Evolutionary conservation across 495 filamentous ascomycete genomes (phyloP), one percentile per base, ranked within the genome.

Genomic region (Xylaria bambusicola): DNA sequence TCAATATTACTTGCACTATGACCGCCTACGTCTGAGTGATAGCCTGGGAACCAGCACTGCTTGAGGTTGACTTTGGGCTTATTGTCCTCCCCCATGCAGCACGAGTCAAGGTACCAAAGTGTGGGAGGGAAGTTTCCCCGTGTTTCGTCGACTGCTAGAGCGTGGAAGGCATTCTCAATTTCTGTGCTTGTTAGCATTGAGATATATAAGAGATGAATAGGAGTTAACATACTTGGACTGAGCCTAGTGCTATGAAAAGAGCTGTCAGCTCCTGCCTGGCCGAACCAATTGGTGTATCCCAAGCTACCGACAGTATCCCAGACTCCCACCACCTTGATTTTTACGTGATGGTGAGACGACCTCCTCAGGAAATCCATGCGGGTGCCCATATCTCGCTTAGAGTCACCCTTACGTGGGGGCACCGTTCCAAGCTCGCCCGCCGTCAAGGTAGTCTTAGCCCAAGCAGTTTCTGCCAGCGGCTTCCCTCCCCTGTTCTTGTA

Each of bases 41-140:
- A 75, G 13, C 87, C 87, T 0, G 85, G 84, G 60, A 91, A 91
- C 87, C 87, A 90, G 49, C 84, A 82, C 68, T 90, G 87, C 47
- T 82, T 82, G 1, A 89, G 75, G 71, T 80, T 53, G 27, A 51
- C 29, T 17, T 72, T 65, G 10, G 65, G 65, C 8, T 47, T 35
- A 5, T 40, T 59, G 31, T 66, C 64, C 33, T 61, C 20, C 41
- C 69, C 70, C 6, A 51, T 35, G 17, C 48, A 51, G 6, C 27
- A 51, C 31, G 48, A 51, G 29, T 51, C 48, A 12, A 51, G 48
- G 15, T 51, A 23, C 85, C 85, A 87, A 4, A 88, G 61, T 6
- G 83, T 78, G 8, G 86, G 86, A 0, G 80, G 72, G 61, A 86
- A 88, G 0, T 82, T 74, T 10, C 69, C 69, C 7, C 86, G 81